Evolutionary conservation across 805 yeast genomes (phyloP).

Genomic region (Tetrapisispora arboricola): DNA sequence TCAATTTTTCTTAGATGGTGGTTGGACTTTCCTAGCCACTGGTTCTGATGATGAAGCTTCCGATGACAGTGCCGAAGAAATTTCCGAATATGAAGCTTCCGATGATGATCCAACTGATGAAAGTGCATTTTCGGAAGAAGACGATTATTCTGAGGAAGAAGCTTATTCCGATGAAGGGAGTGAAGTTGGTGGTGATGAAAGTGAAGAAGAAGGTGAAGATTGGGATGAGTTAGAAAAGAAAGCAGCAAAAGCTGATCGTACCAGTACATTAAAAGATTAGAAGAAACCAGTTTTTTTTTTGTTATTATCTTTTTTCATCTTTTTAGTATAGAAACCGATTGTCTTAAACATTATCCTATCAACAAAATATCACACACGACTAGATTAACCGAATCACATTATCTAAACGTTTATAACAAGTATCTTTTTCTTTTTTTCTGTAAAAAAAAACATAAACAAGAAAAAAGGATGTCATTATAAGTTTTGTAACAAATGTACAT

Average conservation of each 20-base stretch:
- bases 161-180: constrained; percentile 29
- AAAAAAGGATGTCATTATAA: too few species aligned
- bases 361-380: neutral
- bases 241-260: constrained; percentile 32
- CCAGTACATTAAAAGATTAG: constrained; percentile 20
- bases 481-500: neutral
- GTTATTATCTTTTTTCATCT: too few species aligned
- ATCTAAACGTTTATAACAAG: too few species aligned
- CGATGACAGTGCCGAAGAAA: constrained; percentile 60
- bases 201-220: constrained; percentile 31
- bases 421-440: too few species aligned
- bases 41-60: constrained; percentile 71
- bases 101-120: constrained; percentile 37
- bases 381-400: too few species aligned
- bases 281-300: too few species aligned
- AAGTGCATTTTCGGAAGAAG: constrained; percentile 31
- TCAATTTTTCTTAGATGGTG: constrained; percentile 88
- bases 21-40: constrained; percentile 90
- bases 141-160: constrained; percentile 25
- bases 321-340: too few species aligned
- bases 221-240: constrained; percentile 33
- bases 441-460: too few species aligned
- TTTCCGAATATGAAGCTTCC: constrained; percentile 36
- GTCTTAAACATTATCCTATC: too few species aligned
- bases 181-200: constrained; percentile 21